These are phyloP conservation scores for Prunus fruticosa DNA, from an alignment of 306 rosid species.

Conservation along the genomic window DNA sequence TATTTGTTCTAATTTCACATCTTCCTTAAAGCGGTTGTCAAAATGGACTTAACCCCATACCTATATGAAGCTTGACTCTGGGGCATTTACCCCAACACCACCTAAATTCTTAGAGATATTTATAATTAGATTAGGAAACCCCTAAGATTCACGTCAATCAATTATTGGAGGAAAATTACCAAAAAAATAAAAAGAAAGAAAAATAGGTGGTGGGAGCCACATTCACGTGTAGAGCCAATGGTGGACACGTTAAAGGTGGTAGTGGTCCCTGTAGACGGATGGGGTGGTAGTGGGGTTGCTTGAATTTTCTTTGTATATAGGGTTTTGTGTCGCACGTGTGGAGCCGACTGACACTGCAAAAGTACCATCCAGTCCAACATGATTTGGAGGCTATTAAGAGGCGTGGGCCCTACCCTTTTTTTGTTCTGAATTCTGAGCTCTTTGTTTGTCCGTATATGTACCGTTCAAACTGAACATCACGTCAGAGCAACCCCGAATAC, in stretches of 20 bases:
- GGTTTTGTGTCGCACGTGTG: conserved; percentile 60
- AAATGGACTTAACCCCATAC: no score
- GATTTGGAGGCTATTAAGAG: conserved; percentile 6
- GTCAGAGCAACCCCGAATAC: conserved; percentile 23
- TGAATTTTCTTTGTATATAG: not conserved
- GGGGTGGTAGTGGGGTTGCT: not conserved
- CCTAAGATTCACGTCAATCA: no score
- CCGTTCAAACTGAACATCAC: conserved; percentile 33
- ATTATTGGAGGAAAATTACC: not conserved
- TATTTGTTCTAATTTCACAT: no score
- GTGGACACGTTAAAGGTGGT: conserved; percentile 13
- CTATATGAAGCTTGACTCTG: no score
- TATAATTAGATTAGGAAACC: no score
- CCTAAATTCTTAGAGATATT: no score
- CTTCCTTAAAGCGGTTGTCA: no score
- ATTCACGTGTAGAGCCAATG: conserved; percentile 21
- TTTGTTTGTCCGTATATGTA: conserved; percentile 28
- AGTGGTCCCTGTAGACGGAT: conserved; percentile 34
- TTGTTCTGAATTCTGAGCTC: conserved; percentile 5
- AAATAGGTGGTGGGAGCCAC: conserved; percentile 26
- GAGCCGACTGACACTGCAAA: conserved; percentile 32
- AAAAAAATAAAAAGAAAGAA: not conserved
- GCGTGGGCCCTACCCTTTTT: conserved; percentile 12
- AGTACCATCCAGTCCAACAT: conserved; percentile 6
- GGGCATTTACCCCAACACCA: no score